These are phyloP conservation scores for Ophiostoma sp. DNA, from an alignment of 2,329 filamentous ascomycete genomes.

Conservation along the genomic window DNA sequence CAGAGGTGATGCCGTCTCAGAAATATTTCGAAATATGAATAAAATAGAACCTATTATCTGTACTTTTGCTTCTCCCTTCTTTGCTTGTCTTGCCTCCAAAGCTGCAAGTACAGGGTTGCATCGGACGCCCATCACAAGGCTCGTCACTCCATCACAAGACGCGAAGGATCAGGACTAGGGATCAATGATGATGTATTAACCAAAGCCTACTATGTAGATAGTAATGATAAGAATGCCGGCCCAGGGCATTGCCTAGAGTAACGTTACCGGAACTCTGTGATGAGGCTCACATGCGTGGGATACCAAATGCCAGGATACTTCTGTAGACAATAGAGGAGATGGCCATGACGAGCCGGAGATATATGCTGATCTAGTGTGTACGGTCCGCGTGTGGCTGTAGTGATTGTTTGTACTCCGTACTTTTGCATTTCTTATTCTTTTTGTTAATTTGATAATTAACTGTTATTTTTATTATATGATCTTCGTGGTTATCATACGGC, in stretches of 20 bases:
- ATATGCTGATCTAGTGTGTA: background rate
- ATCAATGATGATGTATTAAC: background rate
- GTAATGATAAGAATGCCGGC: constrained; percentile 2
- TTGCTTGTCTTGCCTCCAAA: background rate
- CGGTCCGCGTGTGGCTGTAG: no score
- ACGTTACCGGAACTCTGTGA: background rate
- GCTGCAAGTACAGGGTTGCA: background rate
- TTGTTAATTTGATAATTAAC: background rate
- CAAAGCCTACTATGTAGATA: background rate
- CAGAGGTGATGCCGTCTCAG: no score
- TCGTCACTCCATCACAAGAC: background rate
- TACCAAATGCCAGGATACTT: background rate
- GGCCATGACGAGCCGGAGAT: background rate
- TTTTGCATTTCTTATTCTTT: background rate
- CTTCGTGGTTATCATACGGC: no score
- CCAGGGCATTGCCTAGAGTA: background rate
- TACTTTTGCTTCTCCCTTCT: no score
- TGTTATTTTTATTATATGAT: background rate
- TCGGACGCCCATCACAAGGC: constrained; percentile 2
- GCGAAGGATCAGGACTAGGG: background rate
- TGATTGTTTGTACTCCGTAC: background rate
- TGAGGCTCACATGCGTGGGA: background rate
- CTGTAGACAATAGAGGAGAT: background rate
- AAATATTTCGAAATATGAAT: no score
- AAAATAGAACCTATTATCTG: no score